phyloP scores from a whole-genome alignment of 306 rosid genomes.

The Rosa persica region DNA sequence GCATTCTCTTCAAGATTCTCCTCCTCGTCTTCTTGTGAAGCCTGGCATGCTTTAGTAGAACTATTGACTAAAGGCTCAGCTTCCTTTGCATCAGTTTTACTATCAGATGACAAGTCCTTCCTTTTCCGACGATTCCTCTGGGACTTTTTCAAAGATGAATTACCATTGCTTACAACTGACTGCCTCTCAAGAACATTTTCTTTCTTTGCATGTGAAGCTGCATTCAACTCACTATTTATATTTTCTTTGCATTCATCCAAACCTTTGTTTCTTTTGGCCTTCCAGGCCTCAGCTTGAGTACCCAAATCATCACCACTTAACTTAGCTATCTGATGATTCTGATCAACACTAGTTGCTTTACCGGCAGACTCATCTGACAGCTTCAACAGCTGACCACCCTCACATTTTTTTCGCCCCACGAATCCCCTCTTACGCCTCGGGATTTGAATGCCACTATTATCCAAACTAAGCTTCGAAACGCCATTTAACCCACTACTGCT shows the following conservation, averaged over 20 bases:
- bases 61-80: conserved; percentile 43
- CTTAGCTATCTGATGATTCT: conserved; percentile 43
- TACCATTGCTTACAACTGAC: conserved; percentile 52
- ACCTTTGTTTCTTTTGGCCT: conserved; percentile 16
- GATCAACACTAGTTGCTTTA: conserved; percentile 45
- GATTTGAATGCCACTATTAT: conserved; percentile 48
- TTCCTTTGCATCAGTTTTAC: conserved; percentile 38
- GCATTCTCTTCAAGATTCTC: conserved; percentile 99
- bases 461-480: conserved; percentile 46
- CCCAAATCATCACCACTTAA: conserved; percentile 44
- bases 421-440: conserved; percentile 86
- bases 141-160: conserved; percentile 44
- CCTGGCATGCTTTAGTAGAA: conserved; percentile 45
- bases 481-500: conserved; percentile 42
- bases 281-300: conserved; percentile 22
- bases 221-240: conserved; percentile 20
- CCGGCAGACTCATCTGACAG: conserved; percentile 36
- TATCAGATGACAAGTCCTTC: conserved; percentile 40
- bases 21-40: conserved; percentile 65
- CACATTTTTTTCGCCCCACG: conserved; percentile 66
- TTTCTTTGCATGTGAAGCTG: conserved; percentile 21
- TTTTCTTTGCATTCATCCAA: conserved; percentile 28
- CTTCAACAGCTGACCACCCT: conserved; percentile 36
- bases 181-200: conserved; percentile 27
- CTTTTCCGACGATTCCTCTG: conserved; percentile 49